Evolutionary conservation across 2,329 filamentous ascomycete species (phyloP).

Genomic region (Pseudogymnoascus sp.): DNA sequence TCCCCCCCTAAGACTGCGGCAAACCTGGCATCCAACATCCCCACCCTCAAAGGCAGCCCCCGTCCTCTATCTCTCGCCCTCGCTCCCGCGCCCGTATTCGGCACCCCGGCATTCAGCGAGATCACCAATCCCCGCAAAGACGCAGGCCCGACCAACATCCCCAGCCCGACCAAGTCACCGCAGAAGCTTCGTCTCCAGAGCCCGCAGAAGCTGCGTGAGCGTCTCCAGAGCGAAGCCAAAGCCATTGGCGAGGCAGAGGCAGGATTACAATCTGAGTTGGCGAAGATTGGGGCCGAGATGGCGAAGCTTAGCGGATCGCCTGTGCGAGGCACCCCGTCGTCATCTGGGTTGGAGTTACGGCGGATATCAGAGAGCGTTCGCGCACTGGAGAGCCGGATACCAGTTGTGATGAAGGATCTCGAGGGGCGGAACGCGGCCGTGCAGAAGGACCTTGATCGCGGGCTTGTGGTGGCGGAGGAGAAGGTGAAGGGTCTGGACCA

Average conservation of each 20-base stretch:
- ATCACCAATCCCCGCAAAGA: background rate
- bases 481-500: conserved; percentile 80
- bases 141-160: background rate
- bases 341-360: background rate
- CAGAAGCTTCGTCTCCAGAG: conserved; percentile 57
- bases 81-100: background rate
- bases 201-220: conserved; percentile 71
- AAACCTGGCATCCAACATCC: conserved; percentile 26
- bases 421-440: conserved; percentile 54
- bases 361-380: conserved; percentile 51
- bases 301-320: conserved; percentile 39
- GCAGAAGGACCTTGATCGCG: conserved; percentile 62
- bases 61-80: background rate
- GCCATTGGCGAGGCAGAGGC: conserved; percentile 62
- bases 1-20: conserved; percentile 22
- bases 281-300: conserved; percentile 74
- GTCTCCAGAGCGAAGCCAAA: conserved; percentile 73
- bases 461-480: conserved; percentile 64
- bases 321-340: conserved; percentile 19
- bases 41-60: conserved; percentile 20
- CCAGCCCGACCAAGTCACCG: conserved; percentile 16
- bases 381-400: conserved; percentile 60
- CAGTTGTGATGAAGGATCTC: conserved; percentile 50
- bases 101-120: background rate
- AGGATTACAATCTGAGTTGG: conserved; percentile 65